These are phyloP conservation scores for Nemania abortiva DNA, from an alignment of 2,329 filamentous ascomycete species.

Conservation along the genomic window DNA sequence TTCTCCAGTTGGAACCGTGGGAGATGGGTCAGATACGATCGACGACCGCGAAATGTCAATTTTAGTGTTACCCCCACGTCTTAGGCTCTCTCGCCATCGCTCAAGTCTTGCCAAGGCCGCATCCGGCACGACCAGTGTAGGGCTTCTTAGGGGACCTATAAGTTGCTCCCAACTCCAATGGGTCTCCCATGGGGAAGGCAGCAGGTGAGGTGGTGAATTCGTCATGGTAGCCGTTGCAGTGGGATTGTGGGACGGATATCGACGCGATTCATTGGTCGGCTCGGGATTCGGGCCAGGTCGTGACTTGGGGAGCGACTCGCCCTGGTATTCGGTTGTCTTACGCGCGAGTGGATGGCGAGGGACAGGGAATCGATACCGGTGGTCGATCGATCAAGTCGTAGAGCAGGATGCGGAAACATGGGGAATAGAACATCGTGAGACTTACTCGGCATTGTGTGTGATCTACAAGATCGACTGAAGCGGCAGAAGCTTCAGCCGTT, in stretches of 20 bases:
- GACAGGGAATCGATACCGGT: background rate
- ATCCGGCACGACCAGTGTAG: no score
- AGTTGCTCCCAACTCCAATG: background rate
- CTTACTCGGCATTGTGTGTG: constrained; percentile 50
- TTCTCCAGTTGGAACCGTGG: background rate
- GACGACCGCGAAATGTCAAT: background rate
- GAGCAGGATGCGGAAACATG: constrained; percentile 9
- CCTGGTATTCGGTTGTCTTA: constrained; percentile 13
- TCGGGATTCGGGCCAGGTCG: constrained; percentile 4
- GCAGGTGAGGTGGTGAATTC: background rate
- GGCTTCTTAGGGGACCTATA: no score
- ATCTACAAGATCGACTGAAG: constrained; percentile 27
- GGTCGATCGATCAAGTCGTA: constrained; percentile 1
- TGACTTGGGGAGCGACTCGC: background rate
- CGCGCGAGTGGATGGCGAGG: background rate
- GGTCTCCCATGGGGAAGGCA: background rate
- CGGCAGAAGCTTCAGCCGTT: constrained; percentile 33
- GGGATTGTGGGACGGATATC: background rate
- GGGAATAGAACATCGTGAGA: constrained; percentile 22
- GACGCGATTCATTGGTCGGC: constrained; percentile 14
- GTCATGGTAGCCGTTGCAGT: background rate
- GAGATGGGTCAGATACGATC: background rate
- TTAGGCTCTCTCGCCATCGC: no score
- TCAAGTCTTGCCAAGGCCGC: no score
- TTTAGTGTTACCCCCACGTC: no score